Conservation (phyloP, 2,329 filamentous ascomycete species). For the Hymenoscyphus fraxineus region DNA sequence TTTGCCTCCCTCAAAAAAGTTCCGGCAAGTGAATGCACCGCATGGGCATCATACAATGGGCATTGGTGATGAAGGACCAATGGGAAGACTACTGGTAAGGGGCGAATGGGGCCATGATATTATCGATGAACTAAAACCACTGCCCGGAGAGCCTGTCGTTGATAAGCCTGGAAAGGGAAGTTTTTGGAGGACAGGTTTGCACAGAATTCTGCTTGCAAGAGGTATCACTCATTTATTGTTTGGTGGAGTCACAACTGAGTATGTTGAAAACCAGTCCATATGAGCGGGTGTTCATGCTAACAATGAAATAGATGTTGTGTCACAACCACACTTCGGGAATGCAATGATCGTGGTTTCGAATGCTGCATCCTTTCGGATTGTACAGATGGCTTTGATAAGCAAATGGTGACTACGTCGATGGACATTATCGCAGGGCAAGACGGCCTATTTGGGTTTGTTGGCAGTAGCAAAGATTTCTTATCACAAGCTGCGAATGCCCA, state of each 20-base stretch:
- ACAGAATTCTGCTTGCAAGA: conserved; percentile 49
- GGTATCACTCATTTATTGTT: conserved; percentile 57
- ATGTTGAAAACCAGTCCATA: conserved; percentile 10
- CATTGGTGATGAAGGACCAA: conserved; percentile 49
- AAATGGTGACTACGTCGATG: conserved; percentile 45
- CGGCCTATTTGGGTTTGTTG: conserved; percentile 49
- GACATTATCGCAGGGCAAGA: conserved; percentile 49
- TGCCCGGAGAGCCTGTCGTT: conserved; percentile 33
- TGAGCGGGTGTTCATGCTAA: conserved; percentile 9
- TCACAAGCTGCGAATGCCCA: conserved; percentile 25
- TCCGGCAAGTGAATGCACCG: conserved; percentile 44
- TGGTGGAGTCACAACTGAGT: conserved; percentile 55
- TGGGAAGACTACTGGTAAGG: conserved; percentile 55
- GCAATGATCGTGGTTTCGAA: conserved; percentile 58
- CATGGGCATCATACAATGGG: conserved; percentile 40
- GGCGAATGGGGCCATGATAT: conserved; percentile 57
- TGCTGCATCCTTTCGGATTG: conserved; percentile 50
- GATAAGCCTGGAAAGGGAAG: conserved; percentile 47
- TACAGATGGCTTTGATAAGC: conserved; percentile 45
- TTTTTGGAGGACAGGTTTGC: conserved; percentile 54
- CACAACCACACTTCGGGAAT: conserved; percentile 52
- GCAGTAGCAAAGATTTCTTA: conserved; percentile 40
- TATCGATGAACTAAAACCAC: conserved; percentile 41
- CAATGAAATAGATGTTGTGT: conserved; percentile 45
- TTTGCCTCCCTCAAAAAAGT: conserved; percentile 50